These are phyloP conservation scores for Tilletia setariae DNA, from an alignment of 1,284 basidiomycete genomes.

Conservation along the genomic window DNA sequence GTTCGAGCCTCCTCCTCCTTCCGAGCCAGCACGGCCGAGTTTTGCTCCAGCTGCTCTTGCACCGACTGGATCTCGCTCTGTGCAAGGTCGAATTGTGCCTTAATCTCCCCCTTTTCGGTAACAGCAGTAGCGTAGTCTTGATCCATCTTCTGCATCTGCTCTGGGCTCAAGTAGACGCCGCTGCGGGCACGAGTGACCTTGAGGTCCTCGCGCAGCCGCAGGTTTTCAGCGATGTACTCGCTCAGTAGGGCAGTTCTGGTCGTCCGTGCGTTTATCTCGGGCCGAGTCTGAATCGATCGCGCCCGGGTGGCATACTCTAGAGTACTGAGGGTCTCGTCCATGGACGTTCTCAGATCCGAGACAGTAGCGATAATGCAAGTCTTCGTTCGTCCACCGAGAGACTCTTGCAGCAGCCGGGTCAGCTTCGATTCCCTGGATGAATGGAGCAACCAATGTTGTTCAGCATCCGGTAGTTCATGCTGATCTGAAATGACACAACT, in stretches of 20 bases:
- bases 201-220: conserved; percentile 85
- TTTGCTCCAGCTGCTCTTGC: conserved; percentile 53
- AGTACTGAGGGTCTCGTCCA: conserved; percentile 96
- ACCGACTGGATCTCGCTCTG: conserved; percentile 45
- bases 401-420: conserved; percentile 95
- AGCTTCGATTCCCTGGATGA: conserved; percentile 67
- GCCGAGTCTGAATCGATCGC: conserved; percentile 92
- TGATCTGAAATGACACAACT: conserved; percentile 30
- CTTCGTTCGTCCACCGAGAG: conserved; percentile 94
- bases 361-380: conserved; percentile 93
- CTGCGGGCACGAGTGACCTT: conserved; percentile 56
- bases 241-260: conserved; percentile 86
- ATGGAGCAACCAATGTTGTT: not conserved
- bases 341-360: conserved; percentile 60
- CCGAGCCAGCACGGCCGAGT: conserved; percentile 47
- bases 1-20: conserved; percentile 39
- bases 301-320: conserved; percentile 95
- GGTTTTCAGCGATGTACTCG: conserved; percentile 93
- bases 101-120: not conserved
- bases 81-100: conserved; percentile 34
- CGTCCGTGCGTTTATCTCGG: conserved; percentile 91
- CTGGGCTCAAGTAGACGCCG: conserved; percentile 47
- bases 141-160: conserved; percentile 42
- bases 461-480: not conserved
- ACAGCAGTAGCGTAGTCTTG: conserved; percentile 30